Conservation (phyloP, 1,139 yeast genomes). For the Suhomyces chickasaworum region DNA sequence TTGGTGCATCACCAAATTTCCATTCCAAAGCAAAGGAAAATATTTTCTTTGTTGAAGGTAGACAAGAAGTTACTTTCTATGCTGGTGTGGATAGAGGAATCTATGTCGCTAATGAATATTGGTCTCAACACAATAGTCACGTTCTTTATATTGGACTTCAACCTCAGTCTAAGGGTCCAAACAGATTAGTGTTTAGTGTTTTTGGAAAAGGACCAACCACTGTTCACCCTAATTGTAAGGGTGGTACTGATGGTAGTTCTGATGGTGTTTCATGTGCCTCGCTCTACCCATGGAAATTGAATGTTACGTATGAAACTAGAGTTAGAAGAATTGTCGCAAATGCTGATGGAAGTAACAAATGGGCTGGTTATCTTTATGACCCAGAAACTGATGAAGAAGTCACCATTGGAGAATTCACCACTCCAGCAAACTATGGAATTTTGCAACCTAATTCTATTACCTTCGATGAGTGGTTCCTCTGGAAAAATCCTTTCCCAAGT, state of each 20-base stretch:
- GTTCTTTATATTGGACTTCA: constrained; percentile 6
- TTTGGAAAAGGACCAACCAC: constrained; percentile 6
- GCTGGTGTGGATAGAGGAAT: neutral
- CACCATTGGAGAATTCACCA: neutral
- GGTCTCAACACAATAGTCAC: neutral
- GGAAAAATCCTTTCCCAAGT: neutral
- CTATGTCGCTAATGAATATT: neutral
- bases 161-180: neutral
- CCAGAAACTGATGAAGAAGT: neutral
- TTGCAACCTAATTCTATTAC: neutral
- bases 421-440: neutral
- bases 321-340: neutral
- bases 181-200: constrained; percentile 3
- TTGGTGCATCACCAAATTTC: too few relatives aligned
- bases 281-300: constrained; percentile 8
- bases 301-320: constrained; percentile 6
- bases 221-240: neutral
- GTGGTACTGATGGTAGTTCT: constrained; percentile 8
- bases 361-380: constrained; percentile 9
- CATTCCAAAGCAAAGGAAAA: too few relatives aligned
- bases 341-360: constrained; percentile 6
- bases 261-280: constrained; percentile 8
- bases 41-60: too few relatives aligned
- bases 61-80: neutral
- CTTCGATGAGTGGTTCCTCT: neutral